Evolutionary conservation across 176 grass and related monocot species (phyloP), one percentile per base, ranked within the genome.

Genomic region (Elymus sibiricus): DNA sequence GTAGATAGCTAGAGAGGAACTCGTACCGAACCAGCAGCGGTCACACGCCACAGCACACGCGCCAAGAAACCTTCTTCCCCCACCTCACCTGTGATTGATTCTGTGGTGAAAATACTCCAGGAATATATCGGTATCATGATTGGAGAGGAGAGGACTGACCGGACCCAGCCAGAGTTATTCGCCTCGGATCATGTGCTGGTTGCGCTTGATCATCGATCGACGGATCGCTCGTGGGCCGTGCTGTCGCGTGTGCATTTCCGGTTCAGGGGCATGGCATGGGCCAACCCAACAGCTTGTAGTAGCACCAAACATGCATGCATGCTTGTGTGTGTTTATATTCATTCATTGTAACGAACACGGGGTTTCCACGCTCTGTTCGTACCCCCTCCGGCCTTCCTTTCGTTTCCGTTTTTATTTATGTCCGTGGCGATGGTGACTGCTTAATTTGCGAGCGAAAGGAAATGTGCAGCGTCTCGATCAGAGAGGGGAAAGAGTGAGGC

Each of bases 221-320:
- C 22, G 2, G 26, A 0, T 2, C 44, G 61, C 16, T 31, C 79
- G 79, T 68, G 63, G 24, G 63, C 63, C 22, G 79, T 2, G 42
- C 79, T 81, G 79, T 79, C 76, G 38, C 27, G 61, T 17, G 64
- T 10, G 79, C 79, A 4, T 53, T 24, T 53, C 64, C 28, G 34
- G 42, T 81, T 69, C 63, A 68, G 63, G 42, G 29, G 79, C 79
- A 51, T 81, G 29, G 63, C 79, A 51, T 81, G 63, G 79, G 63
- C 63, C 79, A 82, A 51, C 43, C 42, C 7, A 32, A 16, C 64
- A 82, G 76, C n/a, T 11, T 37, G 55, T 3, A 61, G 47, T 15
- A 47, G 25, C 2, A 58, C 51, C 75, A 3, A 24, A 59, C 40
- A 14, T 14, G 10, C 78, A 8, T 81, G 69, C 22, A 15, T 27